These are phyloP conservation scores for Solanum gandarillasii DNA, from an alignment of 257 asterid genomes.

Conservation along the genomic window DNA sequence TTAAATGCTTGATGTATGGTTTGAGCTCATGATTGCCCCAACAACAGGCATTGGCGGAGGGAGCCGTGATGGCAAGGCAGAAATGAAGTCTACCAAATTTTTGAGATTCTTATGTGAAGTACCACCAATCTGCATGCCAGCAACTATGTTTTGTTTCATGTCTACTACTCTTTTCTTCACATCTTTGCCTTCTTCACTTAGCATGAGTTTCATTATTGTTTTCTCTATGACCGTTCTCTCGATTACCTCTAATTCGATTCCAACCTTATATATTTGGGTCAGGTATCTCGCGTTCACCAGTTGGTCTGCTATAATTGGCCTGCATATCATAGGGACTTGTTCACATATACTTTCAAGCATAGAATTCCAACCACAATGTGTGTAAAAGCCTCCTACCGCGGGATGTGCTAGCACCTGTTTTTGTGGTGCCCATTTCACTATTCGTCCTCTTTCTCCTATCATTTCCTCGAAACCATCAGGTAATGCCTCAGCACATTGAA, in stretches of 20 bases:
- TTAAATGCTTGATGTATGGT: neutral
- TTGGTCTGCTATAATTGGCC: slow-evolving; percentile 12
- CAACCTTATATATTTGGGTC: too few relatives aligned
- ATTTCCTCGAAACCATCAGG: neutral
- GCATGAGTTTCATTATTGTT: neutral
- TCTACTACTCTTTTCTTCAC: neutral
- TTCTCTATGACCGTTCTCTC: too few relatives aligned
- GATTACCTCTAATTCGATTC: accelerated
- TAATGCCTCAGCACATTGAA: neutral
- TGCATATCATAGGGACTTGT: neutral
- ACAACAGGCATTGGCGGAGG: neutral
- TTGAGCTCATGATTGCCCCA: neutral
- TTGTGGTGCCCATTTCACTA: too few relatives aligned
- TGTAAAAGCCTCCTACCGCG: too few relatives aligned
- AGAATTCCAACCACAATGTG: too few relatives aligned
- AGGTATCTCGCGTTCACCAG: slow-evolving; percentile 19
- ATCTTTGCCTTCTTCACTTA: slow-evolving; percentile 3
- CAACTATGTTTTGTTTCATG: slow-evolving; percentile 11
- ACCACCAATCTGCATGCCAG: slow-evolving; percentile 12
- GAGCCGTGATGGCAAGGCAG: neutral
- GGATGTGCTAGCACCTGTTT: too few relatives aligned
- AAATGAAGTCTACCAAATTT: slow-evolving; percentile 17
- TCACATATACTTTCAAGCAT: neutral
- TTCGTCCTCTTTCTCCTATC: neutral
- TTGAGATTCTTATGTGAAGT: slow-evolving; percentile 13